These are phyloP conservation scores for Cavenderia fasciculata DNA, from an alignment of 78 protist genomes.

Conservation along the genomic window DNA sequence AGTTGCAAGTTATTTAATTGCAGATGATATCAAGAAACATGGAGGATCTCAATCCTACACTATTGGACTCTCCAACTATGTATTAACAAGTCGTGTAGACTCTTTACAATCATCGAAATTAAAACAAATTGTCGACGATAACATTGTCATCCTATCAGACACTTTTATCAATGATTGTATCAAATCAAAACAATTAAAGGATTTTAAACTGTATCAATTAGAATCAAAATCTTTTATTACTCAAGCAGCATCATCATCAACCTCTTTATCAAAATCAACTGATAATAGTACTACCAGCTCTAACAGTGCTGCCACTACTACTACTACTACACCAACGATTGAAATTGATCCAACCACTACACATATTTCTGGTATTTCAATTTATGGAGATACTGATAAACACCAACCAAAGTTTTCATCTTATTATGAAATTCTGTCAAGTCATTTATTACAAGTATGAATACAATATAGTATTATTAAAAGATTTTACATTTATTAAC, in stretches of 20 bases:
- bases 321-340: no score
- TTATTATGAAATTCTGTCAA: not conserved
- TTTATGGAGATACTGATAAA: slow-evolving; percentile 6
- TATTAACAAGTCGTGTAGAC: not conserved
- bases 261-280: no score
- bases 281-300: no score
- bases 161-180: not conserved
- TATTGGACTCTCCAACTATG: not conserved
- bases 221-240: no score
- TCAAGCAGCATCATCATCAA: no score
- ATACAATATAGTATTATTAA: not conserved
- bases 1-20: not conserved
- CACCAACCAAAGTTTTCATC: not conserved
- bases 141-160: not conserved
- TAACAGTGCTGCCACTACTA: no score
- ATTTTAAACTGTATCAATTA: no score
- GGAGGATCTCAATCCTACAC: not conserved
- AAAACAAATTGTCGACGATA: not conserved
- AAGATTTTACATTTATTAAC: not conserved
- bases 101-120: not conserved
- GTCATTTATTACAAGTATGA: slow-evolving; percentile 11
- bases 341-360: not conserved
- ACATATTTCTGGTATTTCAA: not conserved
- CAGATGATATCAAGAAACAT: not conserved
- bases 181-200: not conserved